Conservation (phyloP, 331 rosid species). For the Pyracantha coccinea region DNA sequence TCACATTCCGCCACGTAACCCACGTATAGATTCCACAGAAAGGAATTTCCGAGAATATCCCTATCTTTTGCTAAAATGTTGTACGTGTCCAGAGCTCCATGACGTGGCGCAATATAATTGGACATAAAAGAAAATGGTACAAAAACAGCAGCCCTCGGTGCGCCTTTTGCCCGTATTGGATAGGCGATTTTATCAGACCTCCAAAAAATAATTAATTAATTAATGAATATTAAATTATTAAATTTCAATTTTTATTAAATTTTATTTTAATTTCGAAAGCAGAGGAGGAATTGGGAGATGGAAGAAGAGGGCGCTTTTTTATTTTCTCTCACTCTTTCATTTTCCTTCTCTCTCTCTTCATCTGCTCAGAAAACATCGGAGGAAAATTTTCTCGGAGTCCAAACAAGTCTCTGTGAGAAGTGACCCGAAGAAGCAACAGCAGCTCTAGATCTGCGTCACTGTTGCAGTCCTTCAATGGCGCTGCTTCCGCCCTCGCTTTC, state of each 20-base stretch:
- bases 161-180: slow-evolving; percentile 9
- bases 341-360: not conserved
- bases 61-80: not conserved
- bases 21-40: not conserved
- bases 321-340: not conserved
- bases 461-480: slow-evolving; percentile 13
- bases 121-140: not conserved
- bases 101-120: slow-evolving; percentile 16
- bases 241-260: not conserved
- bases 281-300: slow-evolving; percentile 29
- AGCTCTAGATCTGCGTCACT: slow-evolving; percentile 35
- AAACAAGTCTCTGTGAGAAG: slow-evolving; percentile 3
- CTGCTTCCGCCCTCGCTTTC: slow-evolving; percentile 3
- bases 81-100: not conserved
- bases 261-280: slow-evolving; percentile 11
- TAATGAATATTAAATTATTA: not conserved
- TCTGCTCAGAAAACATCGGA: not conserved
- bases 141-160: slow-evolving; percentile 5
- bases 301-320: slow-evolving; percentile 4
- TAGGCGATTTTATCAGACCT: slow-evolving; percentile 25
- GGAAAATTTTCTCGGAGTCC: slow-evolving; percentile 20
- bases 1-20: not conserved
- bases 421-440: not conserved
- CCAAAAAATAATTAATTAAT: not conserved
- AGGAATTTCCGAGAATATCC: not conserved